These are phyloP conservation scores for Pulveroboletus sp. DNA, from an alignment of 768 basidiomycete genomes.

Conservation along the genomic window DNA sequence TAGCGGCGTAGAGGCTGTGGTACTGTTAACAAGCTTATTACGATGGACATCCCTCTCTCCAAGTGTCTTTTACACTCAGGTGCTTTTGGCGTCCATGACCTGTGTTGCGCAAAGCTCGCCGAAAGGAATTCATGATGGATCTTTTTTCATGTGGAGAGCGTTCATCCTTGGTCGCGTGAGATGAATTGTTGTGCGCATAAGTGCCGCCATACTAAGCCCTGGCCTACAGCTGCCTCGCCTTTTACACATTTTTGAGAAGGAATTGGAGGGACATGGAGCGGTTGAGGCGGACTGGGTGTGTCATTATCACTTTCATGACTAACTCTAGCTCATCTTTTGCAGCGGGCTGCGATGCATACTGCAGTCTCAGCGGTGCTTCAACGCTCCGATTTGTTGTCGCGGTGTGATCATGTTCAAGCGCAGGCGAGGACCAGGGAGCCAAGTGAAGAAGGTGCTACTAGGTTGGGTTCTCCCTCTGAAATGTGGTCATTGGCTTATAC, in stretches of 20 bases:
- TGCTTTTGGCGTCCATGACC: constrained; percentile 58
- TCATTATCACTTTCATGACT: neutral
- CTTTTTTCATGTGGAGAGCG: constrained; percentile 55
- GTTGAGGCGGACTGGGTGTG: constrained; percentile 57
- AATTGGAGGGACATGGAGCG: constrained; percentile 43
- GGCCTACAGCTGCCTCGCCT: constrained; percentile 54
- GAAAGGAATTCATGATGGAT: constrained; percentile 26
- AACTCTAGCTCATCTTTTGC: constrained; percentile 9
- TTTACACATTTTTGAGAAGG: constrained; percentile 50
- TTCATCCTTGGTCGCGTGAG: constrained; percentile 71
- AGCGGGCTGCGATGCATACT: constrained; percentile 43
- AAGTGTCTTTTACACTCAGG: constrained; percentile 60
- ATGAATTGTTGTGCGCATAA: constrained; percentile 1
- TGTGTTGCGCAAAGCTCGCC: constrained; percentile 52
- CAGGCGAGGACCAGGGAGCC: constrained; percentile 23
- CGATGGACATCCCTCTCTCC: constrained; percentile 63
- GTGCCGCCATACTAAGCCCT: neutral
- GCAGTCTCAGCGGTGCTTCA: constrained; percentile 47
- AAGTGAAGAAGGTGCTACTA: constrained; percentile 19
- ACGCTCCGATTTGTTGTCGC: constrained; percentile 50
- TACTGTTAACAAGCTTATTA: constrained; percentile 50
- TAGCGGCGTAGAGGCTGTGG: constrained; percentile 46
- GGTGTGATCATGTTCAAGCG: constrained; percentile 46
- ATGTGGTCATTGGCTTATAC: constrained; percentile 8
- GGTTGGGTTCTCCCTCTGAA: constrained; percentile 8